Evolutionary conservation across 345 rosid genomes (phyloP), one percentile per base, ranked within the genome.

Genomic region (Gossypium longicalyx): DNA sequence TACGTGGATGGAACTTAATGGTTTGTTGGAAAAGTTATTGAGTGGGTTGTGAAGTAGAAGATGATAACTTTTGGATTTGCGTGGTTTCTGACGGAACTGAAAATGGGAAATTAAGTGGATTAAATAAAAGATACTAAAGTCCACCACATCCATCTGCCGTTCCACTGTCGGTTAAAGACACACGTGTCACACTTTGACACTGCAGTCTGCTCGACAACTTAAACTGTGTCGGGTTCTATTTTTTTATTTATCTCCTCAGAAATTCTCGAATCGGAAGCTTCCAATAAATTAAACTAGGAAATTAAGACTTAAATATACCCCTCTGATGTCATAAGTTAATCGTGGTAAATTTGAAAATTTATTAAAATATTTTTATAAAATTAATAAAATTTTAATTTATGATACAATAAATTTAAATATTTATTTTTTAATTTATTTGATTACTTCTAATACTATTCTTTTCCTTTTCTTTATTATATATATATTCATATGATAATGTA

Each of bases 161-260:
- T 44, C 51, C 12, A 2, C 69, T 64, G 74, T 75, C 64, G 73
- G 65, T 59, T 11, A 41, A 65, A 52, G n/a, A 75, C 70, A 5
- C 76, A 75, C 79, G 82, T 71, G 76, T 66, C 58, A 15, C 22
- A 43, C 74, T 71, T 25, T 17, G 38, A 25, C 53, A 67, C 29
- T 51, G 47, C 62, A 53, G 1, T 22, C 38, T 34, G 74, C 47
- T 70, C 54, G 62, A 29, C 44, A 11, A 17, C 2, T 67, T 67
- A 53, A 47, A 47, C 38, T 22, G 38, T 48, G 71, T 12, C 38
- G 1, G 56, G 9, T 19, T 25, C 2, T 10, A 9, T 52, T 15
- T 70, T 41, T 38, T 17, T 34, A 13, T 12, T 6, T 51, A 51
- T 51, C 54, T 51, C 54, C n/a, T n/a, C 7, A 51, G 54, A 51